Base-by-base conservation (phyloP, 2,329 filamentous ascomycete genomes). In the Thermochaetoides dissita region DNA sequence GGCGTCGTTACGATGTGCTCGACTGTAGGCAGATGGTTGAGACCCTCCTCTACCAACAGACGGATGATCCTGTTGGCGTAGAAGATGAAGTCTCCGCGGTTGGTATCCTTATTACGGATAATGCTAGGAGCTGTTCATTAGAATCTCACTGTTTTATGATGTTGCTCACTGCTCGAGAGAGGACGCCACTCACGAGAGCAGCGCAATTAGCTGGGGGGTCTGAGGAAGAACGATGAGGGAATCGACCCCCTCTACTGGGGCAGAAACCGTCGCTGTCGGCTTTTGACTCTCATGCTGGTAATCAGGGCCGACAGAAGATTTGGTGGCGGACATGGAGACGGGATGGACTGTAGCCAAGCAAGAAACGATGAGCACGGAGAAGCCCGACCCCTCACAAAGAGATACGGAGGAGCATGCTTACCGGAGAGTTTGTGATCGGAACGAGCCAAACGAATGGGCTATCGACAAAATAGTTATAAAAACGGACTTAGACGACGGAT, bases 21-120 rank as follows among this genome's bases (percentile, higher is more conserved):
- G 40, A 94, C 79, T 11, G 94, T 86, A 1, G 91, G 91, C 35
- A 98, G 74, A 61, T 98, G 91, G 63, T 98, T 98, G 42, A 98
- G 71, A 4, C 91, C 91, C 65, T 98, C 91, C 63, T 98, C 91
- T 34, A 98, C 91, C 6, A 98, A 74, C 35, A 98, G 72, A 30
- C 91, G 85, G 60, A 96, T 96, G 60, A 98, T 96, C 46, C 91
- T 79, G 65, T 98, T 98, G 36, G 88, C 94, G 68, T 96, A 94
- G 67, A 98, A 98, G 59, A 98, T 95, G 62, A 98, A 98, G 63
- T 98, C 91, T 48, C 87, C 91, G 45, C 91, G 83, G 43, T 81
- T 77, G 6, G 91, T 98, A 52, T 81, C 75, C 62, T 84, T 84
- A 63, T 94, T 87, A 54, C 91, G 82, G 59, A 98, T 96, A 74